Base-by-base conservation (phyloP, 441 rosid genomes). In the Melastoma candidum region DNA sequence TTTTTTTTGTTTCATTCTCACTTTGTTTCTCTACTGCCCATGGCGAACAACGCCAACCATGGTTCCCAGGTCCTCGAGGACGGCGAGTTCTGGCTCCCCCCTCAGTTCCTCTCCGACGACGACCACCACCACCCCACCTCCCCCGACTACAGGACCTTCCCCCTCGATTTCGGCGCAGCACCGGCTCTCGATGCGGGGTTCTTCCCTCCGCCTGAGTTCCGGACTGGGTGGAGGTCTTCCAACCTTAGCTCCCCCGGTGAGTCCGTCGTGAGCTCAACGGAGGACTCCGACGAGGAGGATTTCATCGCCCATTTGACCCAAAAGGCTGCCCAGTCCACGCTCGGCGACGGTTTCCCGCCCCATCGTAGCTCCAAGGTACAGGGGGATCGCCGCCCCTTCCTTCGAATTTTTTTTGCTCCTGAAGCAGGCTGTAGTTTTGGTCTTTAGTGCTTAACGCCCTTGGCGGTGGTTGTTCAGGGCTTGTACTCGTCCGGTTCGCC, bases 1-100 rank as follows among this genome's bases (percentile, higher is more conserved):
- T 43, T 48, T 56, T n/a, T 36, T 47, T 1, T 0, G 5, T 9
- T n/a, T 2, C 26, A 3, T 26, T 43, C 13, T 45, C 46, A 2
- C 43, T 3, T 4, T 1, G 32, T 2, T 2, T 13, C n/a, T 0
- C 8, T 2, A 8, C 7, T 26, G 43, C 10, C 26, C 10, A 90
- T 90, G 97, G 92, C 87, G 12, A 74, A 80, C 61, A 68, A 59
- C 51, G 22, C 22, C 22, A 27, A 32, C 41, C 41, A 32, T 1
- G 41, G 41, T 8, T 6, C 6, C 8, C 1, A 6, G 41, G 8
- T 32, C 41, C 41, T 84, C 0, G 72, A 79, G 55, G 82, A 83
- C 67, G 87, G 82, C 10, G 95, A 77, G 82, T 81, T 80, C 63
- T 80, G 77, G 74, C 77, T 90, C 57, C 97, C 95, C 1, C 66